Percentiles rank a stretch among this genome's conserved stretches.
Conservation (phyloP, 2,329 filamentous ascomycete genomes). For the Alternaria hordeiaustralica region DNA sequence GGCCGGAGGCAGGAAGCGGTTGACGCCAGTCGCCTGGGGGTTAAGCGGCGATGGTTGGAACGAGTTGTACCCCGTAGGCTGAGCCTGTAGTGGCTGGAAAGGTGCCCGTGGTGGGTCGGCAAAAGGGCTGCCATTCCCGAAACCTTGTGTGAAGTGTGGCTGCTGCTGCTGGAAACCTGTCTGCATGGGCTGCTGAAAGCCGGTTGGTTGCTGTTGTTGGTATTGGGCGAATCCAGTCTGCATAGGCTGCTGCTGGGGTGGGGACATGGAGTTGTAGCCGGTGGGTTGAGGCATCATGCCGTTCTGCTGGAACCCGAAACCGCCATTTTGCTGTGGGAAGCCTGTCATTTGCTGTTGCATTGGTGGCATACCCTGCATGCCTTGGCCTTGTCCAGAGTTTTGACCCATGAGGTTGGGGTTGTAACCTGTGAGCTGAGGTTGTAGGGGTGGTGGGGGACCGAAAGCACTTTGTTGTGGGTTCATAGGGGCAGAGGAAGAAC, state of each 20-base stretch:
- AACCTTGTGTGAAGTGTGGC: conserved; percentile 49
- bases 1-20: conserved; percentile 53
- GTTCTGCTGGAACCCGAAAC: conserved; percentile 45
- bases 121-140: conserved; percentile 58
- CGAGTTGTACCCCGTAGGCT: conserved; percentile 49
- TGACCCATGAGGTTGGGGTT: conserved; percentile 63
- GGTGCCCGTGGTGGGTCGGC: conserved; percentile 61
- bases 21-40: conserved; percentile 63
- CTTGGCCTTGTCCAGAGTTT: conserved; percentile 64
- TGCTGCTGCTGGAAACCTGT: conserved; percentile 40
- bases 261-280: conserved; percentile 40
- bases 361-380: conserved; percentile 35
- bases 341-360: conserved; percentile 49
- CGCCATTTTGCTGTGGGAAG: conserved; percentile 46
- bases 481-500: conserved; percentile 87
- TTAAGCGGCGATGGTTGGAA: conserved; percentile 50
- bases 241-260: conserved; percentile 52
- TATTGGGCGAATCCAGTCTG: conserved; percentile 50
- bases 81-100: conserved; percentile 48
- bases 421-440: conserved; percentile 83
- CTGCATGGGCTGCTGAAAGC: conserved; percentile 58
- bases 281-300: conserved; percentile 49
- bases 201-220: conserved; percentile 55
- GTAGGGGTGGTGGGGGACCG: conserved; percentile 71
- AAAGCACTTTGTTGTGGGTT: conserved; percentile 73